These are phyloP conservation scores for Eutrema japonicum DNA, from an alignment of 345 rosid species.

Conservation along the genomic window DNA sequence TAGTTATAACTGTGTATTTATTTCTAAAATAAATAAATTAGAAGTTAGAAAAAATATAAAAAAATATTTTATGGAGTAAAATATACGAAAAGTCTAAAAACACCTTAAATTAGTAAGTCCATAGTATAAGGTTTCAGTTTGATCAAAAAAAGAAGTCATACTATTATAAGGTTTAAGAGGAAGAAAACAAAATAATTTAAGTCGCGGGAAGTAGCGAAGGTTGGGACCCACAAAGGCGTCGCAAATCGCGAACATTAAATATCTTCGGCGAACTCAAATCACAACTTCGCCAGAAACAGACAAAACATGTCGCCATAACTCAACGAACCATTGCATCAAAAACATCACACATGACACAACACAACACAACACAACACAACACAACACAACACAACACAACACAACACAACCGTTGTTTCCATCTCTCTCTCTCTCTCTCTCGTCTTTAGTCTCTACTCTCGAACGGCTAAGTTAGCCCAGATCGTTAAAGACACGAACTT, in stretches of 20 bases:
- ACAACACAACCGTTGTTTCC: constrained; percentile 27
- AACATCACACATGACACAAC: constrained; percentile 25
- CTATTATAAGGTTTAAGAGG: not conserved
- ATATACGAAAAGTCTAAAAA: no score
- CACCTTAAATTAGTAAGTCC: not conserved
- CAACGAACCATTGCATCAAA: constrained; percentile 32
- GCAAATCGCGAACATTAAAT: constrained; percentile 36
- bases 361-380: constrained; percentile 25
- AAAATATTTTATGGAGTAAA: no score
- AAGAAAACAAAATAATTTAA: not conserved
- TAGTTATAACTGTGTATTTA: not conserved
- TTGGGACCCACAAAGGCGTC: constrained; percentile 38
- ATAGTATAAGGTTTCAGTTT: no score
- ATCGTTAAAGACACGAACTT: constrained; percentile 28
- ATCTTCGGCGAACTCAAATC: constrained; percentile 29
- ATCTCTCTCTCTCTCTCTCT: constrained; percentile 15
- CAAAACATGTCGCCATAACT: constrained; percentile 46
- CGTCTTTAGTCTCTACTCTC: constrained; percentile 5
- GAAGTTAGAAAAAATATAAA: no score
- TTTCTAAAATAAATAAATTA: not conserved
- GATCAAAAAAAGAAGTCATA: not conserved
- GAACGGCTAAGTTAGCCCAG: constrained; percentile 26
- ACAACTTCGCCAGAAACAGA: constrained; percentile 33
- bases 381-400: no score
- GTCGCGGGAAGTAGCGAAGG: constrained; percentile 37